Conservation (phyloP, 208 protist genomes). For the Leishmania gerbilli region DNA sequence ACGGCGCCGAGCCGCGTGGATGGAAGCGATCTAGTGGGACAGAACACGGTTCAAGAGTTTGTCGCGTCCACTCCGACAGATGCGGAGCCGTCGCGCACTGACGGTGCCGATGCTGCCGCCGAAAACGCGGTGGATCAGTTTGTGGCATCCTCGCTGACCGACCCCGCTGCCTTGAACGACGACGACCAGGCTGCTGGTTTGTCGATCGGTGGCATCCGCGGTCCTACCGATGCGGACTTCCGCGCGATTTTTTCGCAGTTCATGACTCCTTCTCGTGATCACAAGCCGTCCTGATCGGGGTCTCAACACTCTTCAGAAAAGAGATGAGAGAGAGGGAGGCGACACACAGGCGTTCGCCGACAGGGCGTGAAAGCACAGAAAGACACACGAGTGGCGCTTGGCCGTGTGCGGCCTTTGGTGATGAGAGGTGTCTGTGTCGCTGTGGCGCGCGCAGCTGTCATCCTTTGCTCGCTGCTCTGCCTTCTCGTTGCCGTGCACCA, state of each 20-base stretch:
- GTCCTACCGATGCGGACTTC: conserved; percentile 39
- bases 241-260: conserved; percentile 58
- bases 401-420: not conserved
- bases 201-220: conserved; percentile 16
- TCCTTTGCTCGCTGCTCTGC: not conserved
- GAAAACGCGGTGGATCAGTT: conserved; percentile 26
- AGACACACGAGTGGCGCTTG: not conserved
- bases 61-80: conserved; percentile 25
- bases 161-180: not conserved
- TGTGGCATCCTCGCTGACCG: conserved; percentile 18
- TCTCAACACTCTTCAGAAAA: not conserved
- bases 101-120: conserved; percentile 7
- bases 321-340: not conserved
- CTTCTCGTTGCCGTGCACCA: not conserved
- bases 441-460: not conserved
- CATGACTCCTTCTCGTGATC: conserved; percentile 5
- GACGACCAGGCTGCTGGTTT: conserved; percentile 6
- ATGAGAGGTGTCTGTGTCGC: not conserved
- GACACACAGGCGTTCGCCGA: not conserved
- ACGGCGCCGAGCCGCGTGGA: conserved; percentile 12
- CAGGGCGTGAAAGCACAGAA: not conserved
- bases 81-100: not conserved
- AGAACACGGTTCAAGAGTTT: conserved; percentile 29
- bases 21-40: conserved; percentile 8
- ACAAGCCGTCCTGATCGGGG: not conserved